Evolutionary conservation across 106 monocot species (phyloP).

Genomic region (Acorus gramineus): DNA sequence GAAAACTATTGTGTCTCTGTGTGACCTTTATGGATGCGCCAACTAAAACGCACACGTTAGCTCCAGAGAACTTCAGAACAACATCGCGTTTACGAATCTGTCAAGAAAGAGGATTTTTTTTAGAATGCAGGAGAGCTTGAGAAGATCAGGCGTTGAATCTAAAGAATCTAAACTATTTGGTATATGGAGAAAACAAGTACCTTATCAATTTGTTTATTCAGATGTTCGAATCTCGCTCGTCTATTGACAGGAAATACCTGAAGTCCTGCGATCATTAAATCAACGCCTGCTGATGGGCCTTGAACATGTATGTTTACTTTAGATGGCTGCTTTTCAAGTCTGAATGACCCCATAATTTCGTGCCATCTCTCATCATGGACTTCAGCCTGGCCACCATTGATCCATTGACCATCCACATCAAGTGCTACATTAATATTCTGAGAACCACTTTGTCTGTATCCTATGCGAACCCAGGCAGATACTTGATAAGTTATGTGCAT

Average conservation of each 20-base stretch:
- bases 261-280: constrained; percentile 78
- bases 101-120: no score
- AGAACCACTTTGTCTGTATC: constrained; percentile 28
- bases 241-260: constrained; percentile 81
- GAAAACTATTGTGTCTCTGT: constrained; percentile 71
- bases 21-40: constrained; percentile 44
- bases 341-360: constrained; percentile 74
- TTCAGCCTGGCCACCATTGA: constrained; percentile 74
- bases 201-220: constrained; percentile 64
- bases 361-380: constrained; percentile 69
- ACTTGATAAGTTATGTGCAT: constrained; percentile 67
- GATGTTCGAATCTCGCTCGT: constrained; percentile 50
- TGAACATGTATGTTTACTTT: constrained; percentile 64
- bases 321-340: constrained; percentile 55
- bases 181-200: constrained; percentile 14
- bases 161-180: no score
- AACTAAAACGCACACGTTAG: neutral
- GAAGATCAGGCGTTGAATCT: no score
- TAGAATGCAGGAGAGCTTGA: no score
- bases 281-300: constrained; percentile 65
- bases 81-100: constrained; percentile 64
- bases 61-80: constrained; percentile 36
- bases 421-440: constrained; percentile 65
- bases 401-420: constrained; percentile 50
- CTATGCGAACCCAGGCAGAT: constrained; percentile 74